Conservation (phyloP, 331 rosid genomes). For the Quercus lobata region DNA sequence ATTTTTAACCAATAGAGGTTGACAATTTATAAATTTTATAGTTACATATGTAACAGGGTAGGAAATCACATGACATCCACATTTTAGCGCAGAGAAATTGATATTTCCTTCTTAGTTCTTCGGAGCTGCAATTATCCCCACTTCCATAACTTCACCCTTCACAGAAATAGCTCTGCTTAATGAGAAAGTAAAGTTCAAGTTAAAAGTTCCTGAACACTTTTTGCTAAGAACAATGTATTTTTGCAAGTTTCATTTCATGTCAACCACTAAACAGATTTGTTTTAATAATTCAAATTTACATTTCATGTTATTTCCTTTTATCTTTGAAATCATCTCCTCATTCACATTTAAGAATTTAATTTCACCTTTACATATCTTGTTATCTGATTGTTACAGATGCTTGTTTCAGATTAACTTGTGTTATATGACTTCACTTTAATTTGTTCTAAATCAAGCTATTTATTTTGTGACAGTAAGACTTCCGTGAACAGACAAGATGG, state of each 20-base stretch:
- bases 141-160: slow-evolving; percentile 68
- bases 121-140: slow-evolving; percentile 40
- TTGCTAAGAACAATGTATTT: neutral
- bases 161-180: slow-evolving; percentile 22
- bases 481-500: neutral
- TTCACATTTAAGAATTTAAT: too few species aligned
- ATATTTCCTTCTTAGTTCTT: too few species aligned
- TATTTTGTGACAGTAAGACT: neutral
- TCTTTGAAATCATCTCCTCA: too few species aligned
- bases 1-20: too few species aligned
- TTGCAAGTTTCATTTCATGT: neutral
- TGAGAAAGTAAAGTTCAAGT: slow-evolving; percentile 9
- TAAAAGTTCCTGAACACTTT: neutral
- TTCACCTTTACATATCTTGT: too few species aligned
- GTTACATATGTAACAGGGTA: too few species aligned
- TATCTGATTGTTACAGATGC: neutral
- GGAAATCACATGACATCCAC: too few species aligned
- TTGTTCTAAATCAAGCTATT: neutral
- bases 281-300: neutral
- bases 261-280: neutral
- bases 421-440: neutral
- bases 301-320: too few species aligned
- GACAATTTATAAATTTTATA: too few species aligned
- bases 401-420: neutral
- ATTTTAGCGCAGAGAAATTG: fast-evolving